These are phyloP conservation scores for Chytriomyces sp. DNA, from an alignment of 192 early-diverging fungal species.

Conservation along the genomic window DNA sequence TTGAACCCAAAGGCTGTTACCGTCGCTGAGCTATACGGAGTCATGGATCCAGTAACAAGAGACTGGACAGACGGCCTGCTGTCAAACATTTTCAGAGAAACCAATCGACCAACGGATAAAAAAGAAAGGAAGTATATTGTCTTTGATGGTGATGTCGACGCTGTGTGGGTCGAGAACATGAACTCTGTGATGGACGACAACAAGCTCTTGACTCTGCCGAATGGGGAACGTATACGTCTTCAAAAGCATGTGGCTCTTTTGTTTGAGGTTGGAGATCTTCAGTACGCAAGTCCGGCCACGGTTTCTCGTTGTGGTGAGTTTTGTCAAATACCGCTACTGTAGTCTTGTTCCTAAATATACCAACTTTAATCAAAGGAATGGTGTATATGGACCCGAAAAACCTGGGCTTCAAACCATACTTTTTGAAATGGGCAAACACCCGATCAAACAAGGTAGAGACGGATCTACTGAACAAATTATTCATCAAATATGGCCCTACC, in stretches of 20 bases:
- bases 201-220: slow-evolving; percentile 62
- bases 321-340: neutral
- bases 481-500: slow-evolving; percentile 56
- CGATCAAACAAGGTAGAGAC: slow-evolving; percentile 56
- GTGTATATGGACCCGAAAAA: slow-evolving; percentile 72
- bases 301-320: slow-evolving; percentile 60
- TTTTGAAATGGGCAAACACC: slow-evolving; percentile 58
- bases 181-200: slow-evolving; percentile 74
- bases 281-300: slow-evolving; percentile 67
- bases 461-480: slow-evolving; percentile 53
- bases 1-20: slow-evolving; percentile 68
- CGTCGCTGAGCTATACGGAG: slow-evolving; percentile 65
- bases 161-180: slow-evolving; percentile 71
- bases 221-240: slow-evolving; percentile 64
- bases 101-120: slow-evolving; percentile 64
- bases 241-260: slow-evolving; percentile 64
- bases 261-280: slow-evolving; percentile 68
- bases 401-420: slow-evolving; percentile 61
- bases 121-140: slow-evolving; percentile 69
- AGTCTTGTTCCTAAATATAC: neutral
- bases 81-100: slow-evolving; percentile 66
- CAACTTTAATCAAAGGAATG: slow-evolving; percentile 39
- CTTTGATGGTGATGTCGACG: slow-evolving; percentile 68
- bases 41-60: slow-evolving; percentile 60
- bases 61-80: slow-evolving; percentile 69